Evolutionary conservation across 2,329 filamentous ascomycete genomes (phyloP).

Genomic region (Simplicillium aogashimaense): DNA sequence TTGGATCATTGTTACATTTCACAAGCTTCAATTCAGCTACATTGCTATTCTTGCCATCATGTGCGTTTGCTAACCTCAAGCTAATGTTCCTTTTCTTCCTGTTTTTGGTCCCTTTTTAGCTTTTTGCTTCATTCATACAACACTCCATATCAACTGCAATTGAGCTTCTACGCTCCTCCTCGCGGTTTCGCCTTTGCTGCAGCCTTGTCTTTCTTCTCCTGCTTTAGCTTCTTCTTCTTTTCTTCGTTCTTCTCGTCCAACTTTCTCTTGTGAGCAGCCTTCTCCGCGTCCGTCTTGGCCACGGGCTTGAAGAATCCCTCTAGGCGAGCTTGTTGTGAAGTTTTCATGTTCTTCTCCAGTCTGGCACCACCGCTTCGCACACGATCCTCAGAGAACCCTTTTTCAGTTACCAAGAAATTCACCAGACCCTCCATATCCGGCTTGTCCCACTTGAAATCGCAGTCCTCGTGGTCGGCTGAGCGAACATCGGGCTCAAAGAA

Average conservation of each 20-base stretch:
- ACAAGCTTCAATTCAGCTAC: not conserved
- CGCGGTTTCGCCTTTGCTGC: slow-evolving; percentile 81
- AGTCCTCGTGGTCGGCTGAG: slow-evolving; percentile 70
- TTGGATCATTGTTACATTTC: too few species aligned
- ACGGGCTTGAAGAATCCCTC: slow-evolving; percentile 96
- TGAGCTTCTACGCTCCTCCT: slow-evolving; percentile 22
- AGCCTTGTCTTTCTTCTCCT: slow-evolving; percentile 92
- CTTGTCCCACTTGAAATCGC: slow-evolving; percentile 96
- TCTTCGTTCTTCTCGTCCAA: slow-evolving; percentile 84
- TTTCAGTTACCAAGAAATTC: slow-evolving; percentile 83
- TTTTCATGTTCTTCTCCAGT: slow-evolving; percentile 84
- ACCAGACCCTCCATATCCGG: slow-evolving; percentile 86
- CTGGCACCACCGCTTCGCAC: slow-evolving; percentile 71
- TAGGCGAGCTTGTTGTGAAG: slow-evolving; percentile 77
- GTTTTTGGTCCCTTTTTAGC: too few species aligned
- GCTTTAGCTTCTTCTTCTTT: slow-evolving; percentile 92
- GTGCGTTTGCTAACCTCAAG: too few species aligned
- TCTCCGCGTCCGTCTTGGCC: slow-evolving; percentile 79
- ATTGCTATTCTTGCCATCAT: too few species aligned
- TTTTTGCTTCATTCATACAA: not conserved
- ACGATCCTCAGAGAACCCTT: slow-evolving; percentile 93
- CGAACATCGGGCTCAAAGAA: slow-evolving; percentile 90
- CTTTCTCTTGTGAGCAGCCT: slow-evolving; percentile 81
- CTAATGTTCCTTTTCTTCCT: too few species aligned
- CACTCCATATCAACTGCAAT: not conserved